These are phyloP conservation scores for Calonectria pteridis DNA, from an alignment of 2,329 filamentous ascomycete species.

Conservation along the genomic window DNA sequence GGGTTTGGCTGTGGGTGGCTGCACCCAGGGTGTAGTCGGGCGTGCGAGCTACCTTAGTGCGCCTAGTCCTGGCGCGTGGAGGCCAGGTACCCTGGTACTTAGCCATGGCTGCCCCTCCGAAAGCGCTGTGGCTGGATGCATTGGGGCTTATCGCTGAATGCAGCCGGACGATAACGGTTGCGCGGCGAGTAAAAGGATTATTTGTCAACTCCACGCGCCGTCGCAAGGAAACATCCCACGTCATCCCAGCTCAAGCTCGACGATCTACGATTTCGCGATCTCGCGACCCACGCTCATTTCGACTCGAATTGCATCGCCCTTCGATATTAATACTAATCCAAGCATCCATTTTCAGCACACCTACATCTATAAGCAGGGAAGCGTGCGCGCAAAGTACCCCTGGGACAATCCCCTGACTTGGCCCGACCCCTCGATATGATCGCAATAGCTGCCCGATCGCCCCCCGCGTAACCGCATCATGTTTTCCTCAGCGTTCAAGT, in stretches of 20 bases:
- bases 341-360: background rate
- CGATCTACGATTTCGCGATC: constrained; percentile 18
- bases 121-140: constrained; percentile 8
- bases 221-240: constrained; percentile 32
- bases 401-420: constrained; percentile 9
- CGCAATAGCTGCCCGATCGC: constrained; percentile 35
- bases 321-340: background rate
- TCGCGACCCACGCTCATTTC: constrained; percentile 25
- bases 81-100: constrained; percentile 4
- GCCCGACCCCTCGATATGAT: constrained; percentile 42
- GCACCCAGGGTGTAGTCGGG: background rate
- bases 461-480: constrained; percentile 62
- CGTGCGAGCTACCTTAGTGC: background rate
- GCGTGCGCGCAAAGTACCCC: constrained; percentile 14
- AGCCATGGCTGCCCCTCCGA: constrained; percentile 12
- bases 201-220: constrained; percentile 40
- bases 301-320: background rate
- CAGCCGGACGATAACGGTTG: background rate
- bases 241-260: constrained; percentile 24
- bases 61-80: background rate
- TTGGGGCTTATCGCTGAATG: constrained; percentile 17
- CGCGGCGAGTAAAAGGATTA: constrained; percentile 29
- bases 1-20: background rate
- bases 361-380: background rate
- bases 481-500: constrained; percentile 95